Base-by-base conservation (phyloP, 2,329 filamentous ascomycete genomes). In the Chaetomium sp. region DNA sequence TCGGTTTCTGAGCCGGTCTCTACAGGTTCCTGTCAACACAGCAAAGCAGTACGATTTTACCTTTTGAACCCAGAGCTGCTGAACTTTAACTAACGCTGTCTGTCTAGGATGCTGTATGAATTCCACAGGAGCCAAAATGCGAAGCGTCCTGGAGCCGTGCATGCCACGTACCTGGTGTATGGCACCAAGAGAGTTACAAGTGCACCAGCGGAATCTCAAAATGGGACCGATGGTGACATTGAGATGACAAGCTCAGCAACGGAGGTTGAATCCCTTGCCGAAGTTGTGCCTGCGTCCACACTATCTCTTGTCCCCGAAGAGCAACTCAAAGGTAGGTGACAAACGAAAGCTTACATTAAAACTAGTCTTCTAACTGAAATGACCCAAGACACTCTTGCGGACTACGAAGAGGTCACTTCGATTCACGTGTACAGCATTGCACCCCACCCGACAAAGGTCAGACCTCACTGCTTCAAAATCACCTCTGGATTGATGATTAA, bases 391-490 rank as follows among this genome's bases (percentile, higher is more conserved):
- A 81, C 85, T 0, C 86, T 92, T 64, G 79, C 82, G 16, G 82
- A 85, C 19, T 96, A 94, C 69, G 83, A 90, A 57, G 81, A 86
- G n/a, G 86, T 97, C 61, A 83, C 82, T 0, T 90, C 91, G 0
- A 88, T 97, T 65, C 92, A 97, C 71, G 80, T 98, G 51, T 98
- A 98, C 79, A 97, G 93, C 72, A 74, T 98, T 21, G 88, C 91
- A 50, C 84, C 90, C 1, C 84, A 87, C 45, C 84, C 87, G 0
- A 80, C 93, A 19, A 89, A 88, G 75, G 88, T 86, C 77, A 49
- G 75, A 60, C 33, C 4, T 5, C 12, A 0, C 6, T 16, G 5
- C 35, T 13, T 0, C 5, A n/a, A 19, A 25, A 12, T 1, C 19
- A 19, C 25, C 19, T 29, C 10, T 23, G 1, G 8, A 21, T 38